Evolutionary conservation across 2,329 filamentous ascomycete genomes (phyloP), one percentile per base, ranked within the genome.

Genomic region (Penicillium freii): DNA sequence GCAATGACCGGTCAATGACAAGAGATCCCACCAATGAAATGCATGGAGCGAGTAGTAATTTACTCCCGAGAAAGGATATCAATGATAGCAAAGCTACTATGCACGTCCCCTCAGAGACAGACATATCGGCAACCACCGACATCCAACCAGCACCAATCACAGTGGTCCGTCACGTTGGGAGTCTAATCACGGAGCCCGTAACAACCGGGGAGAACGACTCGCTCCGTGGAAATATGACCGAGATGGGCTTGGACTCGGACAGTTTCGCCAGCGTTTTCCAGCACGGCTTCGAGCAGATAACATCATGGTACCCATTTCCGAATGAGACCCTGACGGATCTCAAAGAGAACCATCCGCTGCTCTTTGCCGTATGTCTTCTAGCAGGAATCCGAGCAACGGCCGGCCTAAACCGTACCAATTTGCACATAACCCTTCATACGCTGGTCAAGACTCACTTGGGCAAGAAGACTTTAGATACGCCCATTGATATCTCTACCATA

Each of bases 71-170:
- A n/a, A 36, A 46, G 21, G 49, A 46, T 29, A 52, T 46, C n/a
- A 29, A 51, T 7, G 40, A 53, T 33, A 53, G 36, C 27, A 36
- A 52, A 53, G 34, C 45, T n/a, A 43, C 25, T 6, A 46, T 47
- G 21, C 49, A 25, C 17, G 8, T 57, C 7, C 50, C 54, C 9
- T 43, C 36, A 15, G 36, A 36, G 9, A 10, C 36, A 23, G 39
- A 44, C n/a, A 56, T 44, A 29, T 51, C 40, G 19, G 38, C 39
- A 52, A 34, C 49, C 17, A 36, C 49, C 21, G 54, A 57, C 17
- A 23, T 57, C 34, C 54, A 57, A 10, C 54, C 54, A 9, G 54
- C 54, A n/a, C 54, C 54, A n/a, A 57, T 57, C 13, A 53, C 54
- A 34, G 54, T 57, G 6, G 54, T 57, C n/a, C 54, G 54, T 13